Percentiles rank a stretch among this genome's conserved stretches.
phyloP scores from a whole-genome alignment of 805 yeast species.

The Candida alai region DNA sequence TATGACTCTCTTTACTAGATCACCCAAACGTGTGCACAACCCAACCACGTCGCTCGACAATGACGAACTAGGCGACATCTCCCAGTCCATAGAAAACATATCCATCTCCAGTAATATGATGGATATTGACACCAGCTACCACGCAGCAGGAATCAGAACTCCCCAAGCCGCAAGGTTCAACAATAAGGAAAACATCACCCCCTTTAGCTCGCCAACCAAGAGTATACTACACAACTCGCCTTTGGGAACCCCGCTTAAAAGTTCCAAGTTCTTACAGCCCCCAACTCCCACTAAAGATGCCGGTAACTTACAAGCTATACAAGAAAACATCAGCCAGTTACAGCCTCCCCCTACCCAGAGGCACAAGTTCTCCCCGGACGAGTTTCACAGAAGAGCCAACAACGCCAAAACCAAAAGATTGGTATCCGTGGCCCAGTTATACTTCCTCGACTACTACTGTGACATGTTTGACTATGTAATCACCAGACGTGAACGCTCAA shows the following conservation, averaged over 20 bases:
- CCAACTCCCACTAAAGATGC: not conserved
- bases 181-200: slow-evolving; percentile 37
- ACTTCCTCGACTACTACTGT: slow-evolving; percentile 91
- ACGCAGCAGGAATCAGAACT: slow-evolving; percentile 15
- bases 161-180: too few species aligned
- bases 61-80: slow-evolving; percentile 31
- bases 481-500: slow-evolving; percentile 77
- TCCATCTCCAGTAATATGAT: slow-evolving; percentile 32
- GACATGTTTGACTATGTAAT: slow-evolving; percentile 93
- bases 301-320: slow-evolving; percentile 13
- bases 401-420: slow-evolving; percentile 76
- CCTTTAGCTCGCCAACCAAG: slow-evolving; percentile 31
- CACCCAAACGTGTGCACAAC: slow-evolving; percentile 13
- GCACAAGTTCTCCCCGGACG: slow-evolving; percentile 28
- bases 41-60: too few species aligned
- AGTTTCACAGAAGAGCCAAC: slow-evolving; percentile 56
- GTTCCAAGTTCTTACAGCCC: slow-evolving; percentile 6
- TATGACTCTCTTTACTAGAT: slow-evolving; percentile 16
- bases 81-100: slow-evolving; percentile 42
- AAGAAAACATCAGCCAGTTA: slow-evolving; percentile 29
- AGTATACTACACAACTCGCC: slow-evolving; percentile 34
- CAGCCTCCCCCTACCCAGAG: slow-evolving; percentile 22
- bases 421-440: slow-evolving; percentile 90
- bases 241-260: slow-evolving; percentile 9
- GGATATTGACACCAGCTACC: slow-evolving; percentile 37